Conservation (phyloP, 768 basidiomycete species). For the Lentinula sp. region DNA sequence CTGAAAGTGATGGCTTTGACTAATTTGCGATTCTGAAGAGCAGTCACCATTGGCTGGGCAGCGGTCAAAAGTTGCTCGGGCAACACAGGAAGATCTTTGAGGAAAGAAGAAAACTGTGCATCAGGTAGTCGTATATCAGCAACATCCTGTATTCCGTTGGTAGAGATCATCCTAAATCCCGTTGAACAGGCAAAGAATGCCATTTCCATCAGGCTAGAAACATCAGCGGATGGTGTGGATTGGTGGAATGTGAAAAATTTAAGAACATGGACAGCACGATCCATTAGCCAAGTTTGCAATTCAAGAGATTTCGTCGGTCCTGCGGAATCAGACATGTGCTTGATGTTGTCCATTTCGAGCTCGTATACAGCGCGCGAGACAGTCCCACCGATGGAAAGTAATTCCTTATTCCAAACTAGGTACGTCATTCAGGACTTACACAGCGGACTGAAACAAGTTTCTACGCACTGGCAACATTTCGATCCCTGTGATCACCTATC, state of each 20-base stretch:
- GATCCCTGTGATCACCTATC: constrained; percentile 46
- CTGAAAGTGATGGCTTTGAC: constrained; percentile 71
- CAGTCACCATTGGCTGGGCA: constrained; percentile 53
- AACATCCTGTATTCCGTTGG: constrained; percentile 62
- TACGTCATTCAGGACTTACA: not conserved
- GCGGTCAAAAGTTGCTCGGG: constrained; percentile 52
- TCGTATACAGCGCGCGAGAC: constrained; percentile 83
- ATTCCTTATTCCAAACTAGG: constrained; percentile 85
- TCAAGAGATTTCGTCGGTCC: constrained; percentile 28
- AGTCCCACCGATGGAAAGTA: constrained; percentile 80
- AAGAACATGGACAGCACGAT: constrained; percentile 69
- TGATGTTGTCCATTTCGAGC: constrained; percentile 60
- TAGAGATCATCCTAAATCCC: constrained; percentile 69
- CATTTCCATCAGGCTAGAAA: constrained; percentile 63
- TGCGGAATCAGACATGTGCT: constrained; percentile 24
- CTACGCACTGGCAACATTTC: constrained; percentile 65
- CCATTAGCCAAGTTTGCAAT: constrained; percentile 43
- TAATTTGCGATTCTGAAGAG: constrained; percentile 56
- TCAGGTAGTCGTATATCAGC: constrained; percentile 71
- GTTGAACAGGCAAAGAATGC: constrained; percentile 72
- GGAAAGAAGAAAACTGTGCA: constrained; percentile 61
- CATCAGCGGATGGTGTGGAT: constrained; percentile 82
- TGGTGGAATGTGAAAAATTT: constrained; percentile 86
- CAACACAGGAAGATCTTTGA: constrained; percentile 73
- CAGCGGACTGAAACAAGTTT: constrained; percentile 4